Evolutionary conservation across 345 rosid genomes (phyloP).

Genomic region (Carallia pectinifolia): DNA sequence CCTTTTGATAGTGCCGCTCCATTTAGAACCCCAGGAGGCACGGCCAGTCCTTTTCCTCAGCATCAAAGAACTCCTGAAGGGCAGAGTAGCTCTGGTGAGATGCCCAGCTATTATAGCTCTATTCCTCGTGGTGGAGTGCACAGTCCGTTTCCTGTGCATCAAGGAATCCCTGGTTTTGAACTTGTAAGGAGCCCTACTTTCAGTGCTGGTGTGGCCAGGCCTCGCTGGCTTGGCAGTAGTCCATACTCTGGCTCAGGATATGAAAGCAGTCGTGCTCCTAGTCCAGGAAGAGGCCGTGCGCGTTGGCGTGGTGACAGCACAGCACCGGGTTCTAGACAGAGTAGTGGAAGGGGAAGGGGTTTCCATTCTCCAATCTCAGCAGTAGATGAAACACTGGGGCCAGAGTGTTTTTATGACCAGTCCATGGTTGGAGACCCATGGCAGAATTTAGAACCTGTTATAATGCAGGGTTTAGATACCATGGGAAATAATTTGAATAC

Average conservation of each 20-base stretch:
- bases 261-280: constrained; percentile 34
- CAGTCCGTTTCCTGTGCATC: too few species aligned
- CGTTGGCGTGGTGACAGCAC: constrained; percentile 17
- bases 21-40: too few species aligned
- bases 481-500: constrained; percentile 24
- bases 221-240: constrained; percentile 38
- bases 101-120: too few species aligned
- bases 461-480: constrained; percentile 48
- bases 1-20: constrained; percentile 20
- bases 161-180: too few species aligned
- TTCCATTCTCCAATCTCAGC: constrained; percentile 12
- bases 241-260: constrained; percentile 20
- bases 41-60: too few species aligned
- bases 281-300: constrained; percentile 52
- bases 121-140: too few species aligned
- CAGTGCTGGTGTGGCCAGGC: constrained; percentile 35
- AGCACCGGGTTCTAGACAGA: constrained; percentile 34
- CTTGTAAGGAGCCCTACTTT: constrained; percentile 33
- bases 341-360: constrained; percentile 49
- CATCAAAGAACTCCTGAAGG: too few species aligned
- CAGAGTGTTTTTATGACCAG: constrained; percentile 37
- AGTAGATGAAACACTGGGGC: too few species aligned
- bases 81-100: too few species aligned
- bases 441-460: constrained; percentile 53
- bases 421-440: constrained; percentile 92